phyloP scores from a whole-genome alignment of 768 basidiomycete species.

The Candolleomyces efflorescens region DNA sequence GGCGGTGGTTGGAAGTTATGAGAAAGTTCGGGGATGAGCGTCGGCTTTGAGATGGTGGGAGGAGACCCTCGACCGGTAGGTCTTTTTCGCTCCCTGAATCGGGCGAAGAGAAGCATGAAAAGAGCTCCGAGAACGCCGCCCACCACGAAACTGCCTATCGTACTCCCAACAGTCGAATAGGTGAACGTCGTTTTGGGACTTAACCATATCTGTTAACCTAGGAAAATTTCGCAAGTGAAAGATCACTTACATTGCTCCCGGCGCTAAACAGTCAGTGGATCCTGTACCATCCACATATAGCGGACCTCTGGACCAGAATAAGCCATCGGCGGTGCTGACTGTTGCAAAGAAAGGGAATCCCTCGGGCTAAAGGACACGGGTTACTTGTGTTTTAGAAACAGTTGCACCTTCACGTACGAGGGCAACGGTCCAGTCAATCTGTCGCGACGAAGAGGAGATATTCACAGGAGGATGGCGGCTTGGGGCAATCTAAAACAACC shows the following conservation, averaged over 20 bases:
- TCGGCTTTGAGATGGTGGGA: background rate
- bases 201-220: background rate
- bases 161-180: background rate
- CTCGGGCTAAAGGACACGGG: constrained; percentile 27
- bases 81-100: background rate
- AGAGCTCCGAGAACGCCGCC: background rate
- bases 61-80: background rate
- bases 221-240: background rate
- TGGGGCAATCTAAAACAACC: constrained; percentile 38
- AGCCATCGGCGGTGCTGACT: constrained; percentile 40
- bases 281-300: constrained; percentile 40
- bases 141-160: background rate
- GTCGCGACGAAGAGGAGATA: constrained; percentile 36
- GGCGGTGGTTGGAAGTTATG: background rate
- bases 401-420: constrained; percentile 20
- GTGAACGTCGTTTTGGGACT: background rate
- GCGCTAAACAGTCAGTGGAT: constrained; percentile 36
- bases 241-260: constrained; percentile 27
- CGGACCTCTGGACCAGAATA: constrained; percentile 47
- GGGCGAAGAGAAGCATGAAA: background rate
- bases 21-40: background rate
- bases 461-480: constrained; percentile 49
- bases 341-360: constrained; percentile 48
- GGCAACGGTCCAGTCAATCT: constrained; percentile 38
- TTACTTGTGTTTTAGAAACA: background rate